Evolutionary conservation across 352 stramenopile genomes (phyloP), one percentile per base, ranked within the genome.

Genomic region (Pythium diclinum): DNA sequence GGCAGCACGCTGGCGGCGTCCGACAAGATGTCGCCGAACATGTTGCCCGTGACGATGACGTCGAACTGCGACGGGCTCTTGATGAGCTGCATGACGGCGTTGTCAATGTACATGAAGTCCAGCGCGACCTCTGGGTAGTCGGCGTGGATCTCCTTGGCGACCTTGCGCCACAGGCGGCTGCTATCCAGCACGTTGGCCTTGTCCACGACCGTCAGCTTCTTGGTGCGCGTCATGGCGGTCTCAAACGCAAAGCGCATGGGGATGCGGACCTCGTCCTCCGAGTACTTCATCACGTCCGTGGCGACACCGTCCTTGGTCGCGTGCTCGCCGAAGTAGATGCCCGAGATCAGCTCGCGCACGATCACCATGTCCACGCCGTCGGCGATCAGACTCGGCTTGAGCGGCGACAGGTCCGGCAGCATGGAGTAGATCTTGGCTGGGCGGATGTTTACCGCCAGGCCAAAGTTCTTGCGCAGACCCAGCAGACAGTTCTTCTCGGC

Each of bases 101-200:
- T 99, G 77, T 99, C 97, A 49, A 99, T 96, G 82, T 99, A 92
- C 96, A 99, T 99, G 78, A 98, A 98, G 61, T 97, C 96, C 48
- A 98, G 78, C 69, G 96, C 78, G 10, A 99, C 90, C 28, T 98
- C 82, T 1, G 93, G 84, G 78, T 97, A 99, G 49, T 98, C 84
- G 59, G 89, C 84, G 17, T 90, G 74, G 33, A 95, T 72, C 56
- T 96, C 85, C 76, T 97, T 97, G 55, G 93, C 87, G 21, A 97
- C 91, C 65, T 96, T 94, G 69, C 91, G 87, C 91, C 91, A 97
- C 56, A 97, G 75, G 30, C 86, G 86, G 61, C 84, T 93, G 65
- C 98, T 97, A 79, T 99, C 97, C 63, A 99, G 89, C 47, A 99
- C 97, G 75, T 99, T 99, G 64, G 97, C 97, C 84, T 99, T 99